Percentiles rank a stretch among this genome's conserved stretches.
These are phyloP conservation scores for Letharia columbiana DNA, from an alignment of 495 filamentous ascomycete genomes.

Conservation along the genomic window DNA sequence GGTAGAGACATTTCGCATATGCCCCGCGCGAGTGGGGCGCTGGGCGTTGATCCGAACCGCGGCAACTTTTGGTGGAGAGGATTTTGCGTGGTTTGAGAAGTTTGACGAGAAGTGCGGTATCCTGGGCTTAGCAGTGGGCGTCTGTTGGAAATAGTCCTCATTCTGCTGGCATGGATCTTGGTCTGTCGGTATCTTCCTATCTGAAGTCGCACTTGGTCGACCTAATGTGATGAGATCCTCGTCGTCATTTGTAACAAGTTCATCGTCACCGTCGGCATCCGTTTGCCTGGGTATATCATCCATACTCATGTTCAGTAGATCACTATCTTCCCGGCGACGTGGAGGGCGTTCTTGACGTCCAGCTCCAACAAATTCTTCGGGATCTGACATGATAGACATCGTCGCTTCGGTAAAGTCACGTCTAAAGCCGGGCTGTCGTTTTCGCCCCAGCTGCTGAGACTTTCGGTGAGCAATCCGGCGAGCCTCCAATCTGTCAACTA, in stretches of 20 bases:
- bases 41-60: conserved; percentile 20
- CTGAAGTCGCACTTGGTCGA: conserved; percentile 29
- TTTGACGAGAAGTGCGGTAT: conserved; percentile 24
- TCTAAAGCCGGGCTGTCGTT: conserved; percentile 28
- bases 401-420: conserved; percentile 45
- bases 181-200: conserved; percentile 33
- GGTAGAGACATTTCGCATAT: conserved; percentile 61
- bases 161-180: background rate
- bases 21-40: conserved; percentile 34
- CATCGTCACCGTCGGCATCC: conserved; percentile 81
- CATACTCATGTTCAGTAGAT: conserved; percentile 18
- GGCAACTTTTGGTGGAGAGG: conserved; percentile 18
- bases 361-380: conserved; percentile 38
- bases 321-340: conserved; percentile 11
- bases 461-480: conserved; percentile 29
- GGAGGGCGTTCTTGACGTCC: conserved; percentile 8
- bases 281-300: conserved; percentile 45
- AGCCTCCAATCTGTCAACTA: conserved; percentile 50
- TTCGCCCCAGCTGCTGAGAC: conserved; percentile 31
- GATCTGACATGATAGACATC: conserved; percentile 49
- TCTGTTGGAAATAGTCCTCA: conserved; percentile 40
- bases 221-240: conserved; percentile 38
- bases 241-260: conserved; percentile 72
- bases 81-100: conserved; percentile 20
- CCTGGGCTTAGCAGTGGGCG: conserved; percentile 28